A percentile compares a stretch with the other conserved stretches of the same genome.
Conservation (phyloP, 345 rosid genomes). For the Turritis glabra region DNA sequence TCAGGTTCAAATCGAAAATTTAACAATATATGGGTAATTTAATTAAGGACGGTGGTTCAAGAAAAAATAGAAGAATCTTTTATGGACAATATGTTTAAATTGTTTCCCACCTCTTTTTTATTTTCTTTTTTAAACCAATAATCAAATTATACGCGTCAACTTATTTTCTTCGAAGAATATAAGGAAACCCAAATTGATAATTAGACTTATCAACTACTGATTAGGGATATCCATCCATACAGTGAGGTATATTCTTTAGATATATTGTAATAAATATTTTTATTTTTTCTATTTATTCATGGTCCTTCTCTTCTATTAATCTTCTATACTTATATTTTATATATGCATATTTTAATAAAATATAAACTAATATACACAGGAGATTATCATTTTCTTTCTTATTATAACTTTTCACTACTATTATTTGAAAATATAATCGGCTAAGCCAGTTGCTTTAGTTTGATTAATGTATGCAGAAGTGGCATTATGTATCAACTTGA, state of each 20-base stretch:
- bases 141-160: background rate
- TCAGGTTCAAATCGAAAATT: constrained; percentile 8
- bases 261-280: background rate
- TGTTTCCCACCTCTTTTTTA: background rate
- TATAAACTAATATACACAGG: background rate
- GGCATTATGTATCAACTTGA: constrained; percentile 17
- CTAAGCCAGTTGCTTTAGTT: constrained; percentile 10
- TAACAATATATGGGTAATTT: background rate
- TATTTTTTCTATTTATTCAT: background rate
- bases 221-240: constrained; percentile 28
- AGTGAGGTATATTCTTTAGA: constrained; percentile 1
- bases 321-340: background rate
- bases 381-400: background rate
- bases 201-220: constrained; percentile 19
- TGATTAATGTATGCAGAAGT: background rate
- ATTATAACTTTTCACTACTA: background rate
- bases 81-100: no score
- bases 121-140: background rate
- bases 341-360: background rate
- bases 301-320: background rate
- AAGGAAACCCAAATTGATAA: constrained; percentile 3
- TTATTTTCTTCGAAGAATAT: constrained; percentile 11
- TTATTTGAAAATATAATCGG: background rate
- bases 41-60: background rate
- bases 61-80: background rate